A percentile compares a stretch with the other conserved stretches of the same genome.
These are phyloP conservation scores for Penicillium manginii DNA, from an alignment of 495 filamentous ascomycete species.

Conservation along the genomic window DNA sequence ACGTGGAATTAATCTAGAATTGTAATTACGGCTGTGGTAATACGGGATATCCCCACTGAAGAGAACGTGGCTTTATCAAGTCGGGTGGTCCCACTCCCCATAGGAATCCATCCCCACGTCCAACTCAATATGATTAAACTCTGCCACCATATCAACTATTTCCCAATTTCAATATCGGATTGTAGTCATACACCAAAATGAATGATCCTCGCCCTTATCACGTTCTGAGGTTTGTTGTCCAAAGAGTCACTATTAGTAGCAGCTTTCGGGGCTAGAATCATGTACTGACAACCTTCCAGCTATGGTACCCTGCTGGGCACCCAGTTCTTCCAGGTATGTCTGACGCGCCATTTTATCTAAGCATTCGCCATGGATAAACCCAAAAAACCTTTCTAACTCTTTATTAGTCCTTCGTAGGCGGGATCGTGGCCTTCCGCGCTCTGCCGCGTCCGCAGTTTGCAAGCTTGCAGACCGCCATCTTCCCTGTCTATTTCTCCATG, in stretches of 20 bases:
- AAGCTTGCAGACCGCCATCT: conserved; percentile 73
- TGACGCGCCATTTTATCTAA: background rate
- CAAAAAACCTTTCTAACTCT: background rate
- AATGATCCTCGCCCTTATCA: conserved; percentile 72
- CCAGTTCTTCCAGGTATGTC: conserved; percentile 74
- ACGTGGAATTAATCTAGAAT: conserved; percentile 11
- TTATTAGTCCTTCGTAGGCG: conserved; percentile 74
- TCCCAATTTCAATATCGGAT: background rate
- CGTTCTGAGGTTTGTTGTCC: conserved; percentile 64
- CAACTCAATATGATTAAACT: conserved; percentile 1
- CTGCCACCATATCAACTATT: background rate
- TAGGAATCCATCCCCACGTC: conserved; percentile 4
- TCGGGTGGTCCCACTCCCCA: background rate
- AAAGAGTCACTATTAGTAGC: background rate
- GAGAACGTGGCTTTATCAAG: conserved; percentile 9
- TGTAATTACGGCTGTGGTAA: background rate
- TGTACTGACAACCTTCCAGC: conserved; percentile 47
- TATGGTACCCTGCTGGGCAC: conserved; percentile 81
- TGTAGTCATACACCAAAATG: conserved; percentile 24
- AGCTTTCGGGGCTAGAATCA: background rate
- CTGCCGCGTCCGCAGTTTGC: conserved; percentile 82
- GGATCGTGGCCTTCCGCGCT: conserved; percentile 70
- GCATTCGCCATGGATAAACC: background rate
- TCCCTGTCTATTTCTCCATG: conserved; percentile 84
- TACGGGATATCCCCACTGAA: background rate